These are phyloP conservation scores for Lodderomyces metapsilosis DNA, from an alignment of 1,139 yeast genomes.

Conservation along the genomic window DNA sequence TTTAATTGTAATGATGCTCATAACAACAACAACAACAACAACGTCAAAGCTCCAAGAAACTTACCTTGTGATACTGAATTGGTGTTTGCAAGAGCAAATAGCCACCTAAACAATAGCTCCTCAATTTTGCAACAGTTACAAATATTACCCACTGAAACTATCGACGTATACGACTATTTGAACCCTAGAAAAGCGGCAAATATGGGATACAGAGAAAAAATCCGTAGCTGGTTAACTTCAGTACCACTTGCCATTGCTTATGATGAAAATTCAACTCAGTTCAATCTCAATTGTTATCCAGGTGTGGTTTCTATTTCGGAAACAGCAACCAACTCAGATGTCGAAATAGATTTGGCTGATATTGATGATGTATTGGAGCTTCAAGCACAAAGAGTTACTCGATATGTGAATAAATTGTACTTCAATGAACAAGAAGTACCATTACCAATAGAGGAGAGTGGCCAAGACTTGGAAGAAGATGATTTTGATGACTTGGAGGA, in stretches of 20 bases:
- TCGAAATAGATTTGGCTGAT: slow-evolving; percentile 23
- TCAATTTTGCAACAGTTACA: slow-evolving; percentile 1
- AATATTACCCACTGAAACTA: not conserved
- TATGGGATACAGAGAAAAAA: slow-evolving; percentile 64
- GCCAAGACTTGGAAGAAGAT: slow-evolving; percentile 9
- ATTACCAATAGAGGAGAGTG: not conserved
- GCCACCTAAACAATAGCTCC: not conserved
- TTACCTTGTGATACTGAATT: not conserved
- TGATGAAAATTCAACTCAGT: slow-evolving; percentile 5
- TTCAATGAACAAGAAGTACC: slow-evolving; percentile 28
- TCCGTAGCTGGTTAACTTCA: slow-evolving; percentile 55
- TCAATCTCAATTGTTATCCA: slow-evolving; percentile 41
- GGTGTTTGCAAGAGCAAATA: not conserved
- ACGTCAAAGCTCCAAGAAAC: not conserved
- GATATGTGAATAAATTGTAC: slow-evolving; percentile 41
- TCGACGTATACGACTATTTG: slow-evolving; percentile 25
- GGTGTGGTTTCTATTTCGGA: slow-evolving; percentile 34
- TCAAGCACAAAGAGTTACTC: slow-evolving; percentile 53
- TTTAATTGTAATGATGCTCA: not conserved
- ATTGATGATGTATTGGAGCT: slow-evolving; percentile 45
- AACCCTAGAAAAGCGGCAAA: slow-evolving; percentile 58
- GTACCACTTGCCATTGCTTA: slow-evolving; percentile 43
- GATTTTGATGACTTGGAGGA: slow-evolving; percentile 13
- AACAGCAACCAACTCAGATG: slow-evolving; percentile 10
- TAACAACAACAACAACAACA: no score